Percentiles rank a stretch among this genome's conserved stretches.
Conservation (phyloP, 2,329 filamentous ascomycete genomes). For the Sarocladiaceae sp. region DNA sequence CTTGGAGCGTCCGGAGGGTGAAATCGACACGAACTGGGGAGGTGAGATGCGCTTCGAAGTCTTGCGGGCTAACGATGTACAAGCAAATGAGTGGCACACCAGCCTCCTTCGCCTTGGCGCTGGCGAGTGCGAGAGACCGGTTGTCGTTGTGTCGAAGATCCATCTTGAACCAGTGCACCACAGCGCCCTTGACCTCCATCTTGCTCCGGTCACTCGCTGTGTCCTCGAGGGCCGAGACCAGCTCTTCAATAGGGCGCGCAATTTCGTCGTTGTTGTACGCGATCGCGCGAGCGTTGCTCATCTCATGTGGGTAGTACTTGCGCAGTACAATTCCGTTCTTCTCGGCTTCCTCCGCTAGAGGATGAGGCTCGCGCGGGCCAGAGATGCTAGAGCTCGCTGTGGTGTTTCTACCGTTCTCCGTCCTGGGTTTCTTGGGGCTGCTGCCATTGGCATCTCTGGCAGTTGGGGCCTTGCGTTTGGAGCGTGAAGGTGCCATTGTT, state of each 20-base stretch:
- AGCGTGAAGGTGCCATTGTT: conserved; percentile 20
- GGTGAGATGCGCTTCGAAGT: conserved; percentile 74
- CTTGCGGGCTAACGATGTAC: conserved; percentile 76
- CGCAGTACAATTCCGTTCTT: conserved; percentile 59
- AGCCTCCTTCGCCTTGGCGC: conserved; percentile 56
- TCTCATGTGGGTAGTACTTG: conserved; percentile 78
- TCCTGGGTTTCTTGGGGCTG: conserved; percentile 28
- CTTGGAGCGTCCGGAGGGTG: conserved; percentile 62
- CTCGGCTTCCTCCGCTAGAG: conserved; percentile 38
- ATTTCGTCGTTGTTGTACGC: conserved; percentile 67
- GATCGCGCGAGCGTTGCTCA: conserved; percentile 70
- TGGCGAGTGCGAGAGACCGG: conserved; percentile 60
- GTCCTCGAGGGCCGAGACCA: conserved; percentile 54
- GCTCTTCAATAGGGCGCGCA: conserved; percentile 64
- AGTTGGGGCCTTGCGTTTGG: conserved; percentile 6
- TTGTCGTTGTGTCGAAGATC: conserved; percentile 74
- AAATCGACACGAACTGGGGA: conserved; percentile 73
- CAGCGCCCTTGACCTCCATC: conserved; percentile 50
- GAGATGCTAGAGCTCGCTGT: neutral
- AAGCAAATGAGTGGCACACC: conserved; percentile 67
- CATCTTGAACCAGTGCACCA: conserved; percentile 88
- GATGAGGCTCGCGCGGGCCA: conserved; percentile 39
- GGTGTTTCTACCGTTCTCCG: conserved; percentile 18
- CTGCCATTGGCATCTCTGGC: conserved; percentile 16
- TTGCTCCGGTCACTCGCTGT: conserved; percentile 49